Evolutionary conservation across 2,329 filamentous ascomycete species (phyloP).

Genomic region (Arthrobotrys conoides): DNA sequence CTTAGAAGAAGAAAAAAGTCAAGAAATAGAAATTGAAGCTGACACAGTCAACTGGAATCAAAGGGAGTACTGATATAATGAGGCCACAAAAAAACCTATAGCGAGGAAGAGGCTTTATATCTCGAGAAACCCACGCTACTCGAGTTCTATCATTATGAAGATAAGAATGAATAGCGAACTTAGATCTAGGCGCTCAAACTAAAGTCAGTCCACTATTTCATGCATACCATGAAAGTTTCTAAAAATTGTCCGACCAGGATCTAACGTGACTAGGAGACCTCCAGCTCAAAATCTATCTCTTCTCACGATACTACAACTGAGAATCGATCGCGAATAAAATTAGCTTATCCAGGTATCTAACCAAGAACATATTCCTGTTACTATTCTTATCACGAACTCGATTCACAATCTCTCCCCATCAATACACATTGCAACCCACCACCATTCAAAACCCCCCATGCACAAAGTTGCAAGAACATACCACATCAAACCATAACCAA

Average conservation of each 20-base stretch:
- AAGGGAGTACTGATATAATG: slow-evolving; percentile 2
- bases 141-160: too few relatives aligned
- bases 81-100: background rate
- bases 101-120: slow-evolving; percentile 27
- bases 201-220: slow-evolving; percentile 5
- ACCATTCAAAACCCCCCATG: background rate
- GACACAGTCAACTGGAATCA: slow-evolving; percentile 11
- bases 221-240: slow-evolving; percentile 25
- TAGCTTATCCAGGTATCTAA: background rate
- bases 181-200: background rate
- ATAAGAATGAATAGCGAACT: too few relatives aligned
- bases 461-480: background rate
- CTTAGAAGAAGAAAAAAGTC: background rate
- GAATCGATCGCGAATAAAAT: background rate
- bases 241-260: slow-evolving; percentile 35
- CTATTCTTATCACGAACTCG: slow-evolving; percentile 37
- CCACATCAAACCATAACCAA: background rate
- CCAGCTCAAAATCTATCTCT: background rate
- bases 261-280: background rate
- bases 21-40: background rate
- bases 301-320: background rate
- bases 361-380: background rate
- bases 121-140: background rate
- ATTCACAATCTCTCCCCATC: too few relatives aligned
- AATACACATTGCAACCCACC: background rate